Percentiles rank a stretch among this genome's conserved stretches.
phyloP scores from a whole-genome alignment of 2,329 filamentous ascomycete species.

The Neophaeococcomyces aloes region DNA sequence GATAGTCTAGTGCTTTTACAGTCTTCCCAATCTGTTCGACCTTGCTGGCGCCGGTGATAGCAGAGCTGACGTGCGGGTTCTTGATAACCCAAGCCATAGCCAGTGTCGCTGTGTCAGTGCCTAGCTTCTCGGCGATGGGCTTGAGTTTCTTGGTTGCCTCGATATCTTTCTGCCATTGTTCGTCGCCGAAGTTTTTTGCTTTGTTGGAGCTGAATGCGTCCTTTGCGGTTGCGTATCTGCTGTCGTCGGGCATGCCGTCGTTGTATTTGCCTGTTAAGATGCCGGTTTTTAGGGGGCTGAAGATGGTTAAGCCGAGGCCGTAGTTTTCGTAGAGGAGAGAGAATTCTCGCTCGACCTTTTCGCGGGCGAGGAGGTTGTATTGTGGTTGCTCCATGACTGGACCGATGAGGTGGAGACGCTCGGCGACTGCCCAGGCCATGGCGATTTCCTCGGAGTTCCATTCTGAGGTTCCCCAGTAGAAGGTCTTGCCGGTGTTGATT shows the following conservation, averaged over 20 bases:
- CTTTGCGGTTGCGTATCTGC: slow-evolving; percentile 47
- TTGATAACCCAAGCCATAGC: slow-evolving; percentile 51
- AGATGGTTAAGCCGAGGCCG: slow-evolving; percentile 54
- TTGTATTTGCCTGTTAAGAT: slow-evolving; percentile 60
- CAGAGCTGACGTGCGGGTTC: slow-evolving; percentile 44
- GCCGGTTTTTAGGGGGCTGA: slow-evolving; percentile 51
- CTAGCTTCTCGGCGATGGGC: slow-evolving; percentile 55
- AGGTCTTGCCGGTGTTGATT: slow-evolving; percentile 56
- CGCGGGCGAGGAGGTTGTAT: slow-evolving; percentile 54
- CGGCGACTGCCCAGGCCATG: slow-evolving; percentile 51
- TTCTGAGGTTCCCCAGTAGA: slow-evolving; percentile 63
- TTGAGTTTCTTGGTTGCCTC: slow-evolving; percentile 46
- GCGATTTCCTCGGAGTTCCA: slow-evolving; percentile 59
- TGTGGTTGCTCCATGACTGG: slow-evolving; percentile 57
- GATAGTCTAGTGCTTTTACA: slow-evolving; percentile 35
- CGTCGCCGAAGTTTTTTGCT: slow-evolving; percentile 34
- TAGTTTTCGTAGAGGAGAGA: slow-evolving; percentile 49
- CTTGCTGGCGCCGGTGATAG: slow-evolving; percentile 33
- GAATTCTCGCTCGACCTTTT: slow-evolving; percentile 54
- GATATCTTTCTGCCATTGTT: slow-evolving; percentile 36
- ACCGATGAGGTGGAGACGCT: slow-evolving; percentile 50
- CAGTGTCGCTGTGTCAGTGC: slow-evolving; percentile 48
- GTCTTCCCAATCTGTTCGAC: slow-evolving; percentile 33
- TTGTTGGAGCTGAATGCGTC: slow-evolving; percentile 46
- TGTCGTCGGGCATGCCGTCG: slow-evolving; percentile 49